Evolutionary conservation across 2,329 filamentous ascomycete species (phyloP), one percentile per base, ranked within the genome.

Genomic region (Colletotrichum plurivorum): DNA sequence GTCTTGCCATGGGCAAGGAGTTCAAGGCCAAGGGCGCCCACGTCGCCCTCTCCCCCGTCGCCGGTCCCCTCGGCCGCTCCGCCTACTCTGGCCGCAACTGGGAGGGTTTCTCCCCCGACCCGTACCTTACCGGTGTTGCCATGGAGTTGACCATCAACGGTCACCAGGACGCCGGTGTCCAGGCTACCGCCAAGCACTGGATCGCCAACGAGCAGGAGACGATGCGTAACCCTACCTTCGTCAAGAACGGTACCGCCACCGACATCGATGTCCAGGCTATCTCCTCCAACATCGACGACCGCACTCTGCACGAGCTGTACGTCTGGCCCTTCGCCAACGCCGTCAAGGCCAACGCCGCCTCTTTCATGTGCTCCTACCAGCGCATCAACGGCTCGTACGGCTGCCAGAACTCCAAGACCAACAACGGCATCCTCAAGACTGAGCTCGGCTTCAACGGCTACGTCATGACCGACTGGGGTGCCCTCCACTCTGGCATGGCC

Each of bases 21-120:
- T 90, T 92, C 77, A 88, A 85, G 73, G 90, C 80, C 71, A 95
- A 95, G 81, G 93, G 93, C 66, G 86, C 93, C 22, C 91, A 94
- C 76, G 83, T 94, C 31, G 88, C 90, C 72, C 84, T 94, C 27
- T 75, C 90, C 1, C 81, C 83, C 13, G 79, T 83, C 20, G 75
- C 76, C 15, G 82, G 82, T 2, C 82, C 84, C 18, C 78, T 85
- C 16, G 85, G 83, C 16, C 78, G 81, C 15, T 80, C 78, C 5
- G 80, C 79, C 45, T 81, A 79, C 71, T 76, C 76, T 1, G 92
- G 92, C 36, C 84, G 90, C 60, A 92, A 91, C 77, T 93, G 91
- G 91, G 88, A 90, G 77, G 84, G 82, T 7, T 84, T 83, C 81
- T 87, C 88, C 1, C 88, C 90, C 4, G 92, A 94, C 71, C 92